phyloP scores from a whole-genome alignment of 192 early-diverging fungal genomes.

The Oehlia diaphana region DNA sequence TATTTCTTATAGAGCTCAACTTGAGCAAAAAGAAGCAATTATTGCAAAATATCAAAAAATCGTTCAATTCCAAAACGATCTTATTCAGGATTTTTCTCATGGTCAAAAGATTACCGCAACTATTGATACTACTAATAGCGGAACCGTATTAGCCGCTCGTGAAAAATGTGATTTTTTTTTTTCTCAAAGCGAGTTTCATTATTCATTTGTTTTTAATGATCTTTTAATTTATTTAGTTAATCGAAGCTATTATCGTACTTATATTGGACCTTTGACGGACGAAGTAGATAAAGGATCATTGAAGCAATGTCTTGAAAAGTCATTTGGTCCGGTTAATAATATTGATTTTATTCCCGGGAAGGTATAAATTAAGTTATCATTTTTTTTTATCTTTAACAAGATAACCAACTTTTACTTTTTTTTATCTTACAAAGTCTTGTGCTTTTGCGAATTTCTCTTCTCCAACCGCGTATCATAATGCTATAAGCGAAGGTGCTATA shows the following conservation, averaged over 20 bases:
- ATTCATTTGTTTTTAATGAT: neutral
- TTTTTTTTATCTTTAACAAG: neutral
- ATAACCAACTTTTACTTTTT: neutral
- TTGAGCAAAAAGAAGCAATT: slow-evolving; percentile 10
- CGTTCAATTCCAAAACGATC: neutral
- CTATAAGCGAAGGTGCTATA: neutral
- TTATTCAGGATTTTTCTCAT: slow-evolving; percentile 14
- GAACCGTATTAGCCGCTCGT: neutral
- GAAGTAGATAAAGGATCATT: neutral
- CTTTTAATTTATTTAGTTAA: neutral
- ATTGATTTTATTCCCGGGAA: slow-evolving; percentile 11
- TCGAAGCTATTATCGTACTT: slow-evolving; percentile 3
- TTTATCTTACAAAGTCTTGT: neutral
- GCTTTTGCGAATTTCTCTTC: slow-evolving; percentile 11
- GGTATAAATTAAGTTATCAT: neutral
- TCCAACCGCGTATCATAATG: slow-evolving; percentile 9
- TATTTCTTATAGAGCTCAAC: neutral
- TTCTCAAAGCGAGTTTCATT: neutral
- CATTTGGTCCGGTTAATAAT: neutral
- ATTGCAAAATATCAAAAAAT: slow-evolving; percentile 9
- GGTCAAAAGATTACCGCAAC: neutral
- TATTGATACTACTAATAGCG: neutral
- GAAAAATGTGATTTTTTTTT: neutral
- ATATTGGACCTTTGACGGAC: slow-evolving; percentile 1
- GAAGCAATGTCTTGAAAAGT: neutral